Evolutionary conservation across 208 protist genomes (phyloP), one percentile per base, ranked within the genome.

Genomic region (Leishmania lainsoni): DNA sequence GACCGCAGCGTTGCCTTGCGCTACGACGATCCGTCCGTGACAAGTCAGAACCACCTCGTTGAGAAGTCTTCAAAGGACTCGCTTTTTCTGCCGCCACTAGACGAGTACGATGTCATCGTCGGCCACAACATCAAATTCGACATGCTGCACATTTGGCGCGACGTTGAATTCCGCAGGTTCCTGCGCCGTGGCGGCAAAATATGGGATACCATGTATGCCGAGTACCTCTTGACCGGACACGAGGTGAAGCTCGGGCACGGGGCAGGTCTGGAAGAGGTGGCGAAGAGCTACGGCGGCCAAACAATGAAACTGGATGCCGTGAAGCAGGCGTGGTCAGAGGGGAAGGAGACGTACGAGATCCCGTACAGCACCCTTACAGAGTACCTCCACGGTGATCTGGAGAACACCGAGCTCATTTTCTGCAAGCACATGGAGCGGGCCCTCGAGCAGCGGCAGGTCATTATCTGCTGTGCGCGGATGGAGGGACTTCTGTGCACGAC

Each of bases 121-220:
- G 96, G 96, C 32, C 96, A 98, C 86, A 98, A 98, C 87, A 90
- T 98, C 82, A 98, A 98, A 85, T 98, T 98, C 78, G 96, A 98
- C 70, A 78, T 98, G 80, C 88, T 98, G 72, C 95, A 98, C 20
- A 89, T 97, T 8, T 98, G 95, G 94, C 90, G 91, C 52, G 93
- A 97, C 78, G 82, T 74, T 3, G 92, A 98, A 81, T 85, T 98
- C n/a, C 86, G 89, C 54, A 86, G 86, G 63, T 98, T 98, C 80
- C 83, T 98, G 26, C 81, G 80, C 29, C 87, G 94, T 6, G 96
- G 96, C 56, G 96, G 96, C 14, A 93, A 92, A 72, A 94, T 98
- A 14, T 98, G 96, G 95, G 96, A 98, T 81, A 98, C 96, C 52
- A 98, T 98, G 96, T 98, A 98, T 86, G 94, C 86, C 35, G 94